Percentiles rank a stretch among this genome's conserved stretches.
These are phyloP conservation scores for Ceratocystiopsis sp. DNA, from an alignment of 2,329 filamentous ascomycete genomes.

Conservation along the genomic window DNA sequence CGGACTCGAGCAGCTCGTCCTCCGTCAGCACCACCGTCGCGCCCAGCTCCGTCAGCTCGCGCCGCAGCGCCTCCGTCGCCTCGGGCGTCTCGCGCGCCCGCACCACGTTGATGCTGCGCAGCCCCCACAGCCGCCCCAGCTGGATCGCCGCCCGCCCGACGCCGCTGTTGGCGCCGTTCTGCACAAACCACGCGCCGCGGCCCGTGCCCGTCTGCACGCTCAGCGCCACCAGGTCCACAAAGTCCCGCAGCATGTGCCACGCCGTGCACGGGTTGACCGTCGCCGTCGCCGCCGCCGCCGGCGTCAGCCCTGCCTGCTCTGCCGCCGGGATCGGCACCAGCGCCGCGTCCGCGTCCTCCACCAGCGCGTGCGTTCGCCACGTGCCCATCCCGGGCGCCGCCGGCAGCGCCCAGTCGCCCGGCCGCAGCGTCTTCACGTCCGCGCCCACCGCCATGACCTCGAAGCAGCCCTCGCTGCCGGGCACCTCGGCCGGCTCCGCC, in stretches of 20 bases:
- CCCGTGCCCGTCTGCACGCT: conserved; percentile 33
- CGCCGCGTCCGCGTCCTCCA: conserved; percentile 30
- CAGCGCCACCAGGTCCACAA: conserved; percentile 33
- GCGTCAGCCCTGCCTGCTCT: conserved; percentile 30
- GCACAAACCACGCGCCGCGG: conserved; percentile 84
- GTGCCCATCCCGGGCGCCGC: conserved; percentile 71
- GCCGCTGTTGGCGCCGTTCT: conserved; percentile 91
- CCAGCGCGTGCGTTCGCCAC: conserved; percentile 81
- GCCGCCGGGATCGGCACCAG: conserved; percentile 42
- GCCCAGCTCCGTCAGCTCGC: conserved; percentile 36
- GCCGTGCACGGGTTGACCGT: conserved; percentile 88
- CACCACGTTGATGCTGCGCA: conserved; percentile 80
- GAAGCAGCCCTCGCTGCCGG: conserved; percentile 85
- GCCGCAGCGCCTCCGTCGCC: conserved; percentile 42
- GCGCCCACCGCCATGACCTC: conserved; percentile 62
- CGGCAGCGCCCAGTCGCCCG: conserved; percentile 91
- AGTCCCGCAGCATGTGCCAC: conserved; percentile 82
- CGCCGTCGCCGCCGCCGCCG: conserved; percentile 72
- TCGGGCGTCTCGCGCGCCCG: conserved; percentile 49
- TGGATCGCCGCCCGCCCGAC: conserved; percentile 88
- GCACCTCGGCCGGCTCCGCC: conserved; percentile 54
- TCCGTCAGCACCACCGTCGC: conserved; percentile 41
- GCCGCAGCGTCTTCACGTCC: conserved; percentile 33
- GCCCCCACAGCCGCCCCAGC: conserved; percentile 68
- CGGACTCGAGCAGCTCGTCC: conserved; percentile 33